Base-by-base conservation (phyloP, 2,329 filamentous ascomycete genomes). In the Pyrenochaeta sp. region DNA sequence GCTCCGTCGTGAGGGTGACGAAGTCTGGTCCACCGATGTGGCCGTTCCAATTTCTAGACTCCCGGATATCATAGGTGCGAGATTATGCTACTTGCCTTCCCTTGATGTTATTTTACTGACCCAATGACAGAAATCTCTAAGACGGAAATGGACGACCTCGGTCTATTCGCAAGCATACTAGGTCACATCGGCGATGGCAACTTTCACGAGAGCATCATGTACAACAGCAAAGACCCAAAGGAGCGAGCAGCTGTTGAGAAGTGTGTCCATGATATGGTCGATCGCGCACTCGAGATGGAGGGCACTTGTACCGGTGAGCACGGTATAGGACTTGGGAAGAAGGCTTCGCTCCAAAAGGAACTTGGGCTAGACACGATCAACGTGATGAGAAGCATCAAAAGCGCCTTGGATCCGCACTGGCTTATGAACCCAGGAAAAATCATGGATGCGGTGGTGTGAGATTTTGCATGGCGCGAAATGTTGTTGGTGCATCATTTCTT, bases 111-210 rank as follows among this genome's bases (percentile, higher is more conserved):
- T 22, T 19, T 13, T 44, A 51, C 66, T 70, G 44, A 74, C 32
- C 36, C 22, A 5, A n/a, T 1, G 24, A 7, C 85, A 81, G 93
- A 96, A 74, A 83, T 92, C 43, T 93, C 91, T 62, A 96, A 97
- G 81, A 91, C 91, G 73, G 92, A 96, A 72, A 89, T 96, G 84
- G 91, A 94, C 70, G 88, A 92, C 12, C 83, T 97, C 10, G 92
- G 92, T 0, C 80, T 97, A 1, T 96, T 97, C 74, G 92, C 92
- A 1, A 93, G 90, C 69, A 91, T 96, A 28, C 82, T 97, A 3
- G 93, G 93, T 2, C 93, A 97, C 72, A 90, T 97, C 55, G 93
- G 93, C 12, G 93, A 97, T 72, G 93, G 93, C 37, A 97, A 97
- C 77, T 97, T 97, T 80, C 93, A 97, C 76, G 90, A 93, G 74